Percentiles rank a stretch among this genome's conserved stretches.
Evolutionary conservation across 2,329 filamentous ascomycete genomes (phyloP).

Genomic region (Monilinia aucupariae): DNA sequence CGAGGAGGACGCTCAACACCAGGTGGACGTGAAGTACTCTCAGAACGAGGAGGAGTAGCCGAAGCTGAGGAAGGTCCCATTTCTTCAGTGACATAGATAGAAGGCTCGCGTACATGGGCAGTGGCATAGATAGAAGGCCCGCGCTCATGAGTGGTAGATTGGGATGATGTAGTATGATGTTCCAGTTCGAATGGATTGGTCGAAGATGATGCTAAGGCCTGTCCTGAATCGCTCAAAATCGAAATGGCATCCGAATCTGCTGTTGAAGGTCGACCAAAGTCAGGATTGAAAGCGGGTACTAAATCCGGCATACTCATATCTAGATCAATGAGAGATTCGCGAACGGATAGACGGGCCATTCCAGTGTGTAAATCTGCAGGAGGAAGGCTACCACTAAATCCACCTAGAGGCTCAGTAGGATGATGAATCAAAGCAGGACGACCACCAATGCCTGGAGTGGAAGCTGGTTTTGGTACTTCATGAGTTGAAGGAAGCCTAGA

Average conservation of each 20-base stretch:
- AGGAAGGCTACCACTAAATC: constrained; percentile 25
- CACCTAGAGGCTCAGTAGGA: constrained; percentile 45
- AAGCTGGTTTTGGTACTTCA: constrained; percentile 26
- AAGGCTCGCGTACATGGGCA: constrained; percentile 43
- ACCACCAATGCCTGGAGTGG: constrained; percentile 33
- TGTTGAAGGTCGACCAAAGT: constrained; percentile 30
- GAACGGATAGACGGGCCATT: constrained; percentile 28
- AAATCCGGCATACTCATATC: constrained; percentile 50
- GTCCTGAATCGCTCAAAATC: constrained; percentile 49
- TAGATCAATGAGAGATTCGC: constrained; percentile 44
- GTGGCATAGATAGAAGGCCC: constrained; percentile 49
- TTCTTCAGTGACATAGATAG: constrained; percentile 51
- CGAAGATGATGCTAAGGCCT: constrained; percentile 48
- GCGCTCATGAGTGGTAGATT: constrained; percentile 36
- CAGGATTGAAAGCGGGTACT: constrained; percentile 18
- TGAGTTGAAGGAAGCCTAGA: constrained; percentile 44
- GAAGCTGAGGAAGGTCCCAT: constrained; percentile 42
- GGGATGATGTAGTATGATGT: constrained; percentile 54
- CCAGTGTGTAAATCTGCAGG: constrained; percentile 11
- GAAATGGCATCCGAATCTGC: constrained; percentile 39
- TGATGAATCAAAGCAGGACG: constrained; percentile 47
- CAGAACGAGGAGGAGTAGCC: constrained; percentile 35
- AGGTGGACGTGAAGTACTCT: not conserved
- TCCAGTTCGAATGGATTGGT: constrained; percentile 59
- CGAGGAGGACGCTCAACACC: constrained; percentile 28